Evolutionary conservation across 2,329 filamentous ascomycete species (phyloP).

Genomic region (Pseudocercospora vitis): DNA sequence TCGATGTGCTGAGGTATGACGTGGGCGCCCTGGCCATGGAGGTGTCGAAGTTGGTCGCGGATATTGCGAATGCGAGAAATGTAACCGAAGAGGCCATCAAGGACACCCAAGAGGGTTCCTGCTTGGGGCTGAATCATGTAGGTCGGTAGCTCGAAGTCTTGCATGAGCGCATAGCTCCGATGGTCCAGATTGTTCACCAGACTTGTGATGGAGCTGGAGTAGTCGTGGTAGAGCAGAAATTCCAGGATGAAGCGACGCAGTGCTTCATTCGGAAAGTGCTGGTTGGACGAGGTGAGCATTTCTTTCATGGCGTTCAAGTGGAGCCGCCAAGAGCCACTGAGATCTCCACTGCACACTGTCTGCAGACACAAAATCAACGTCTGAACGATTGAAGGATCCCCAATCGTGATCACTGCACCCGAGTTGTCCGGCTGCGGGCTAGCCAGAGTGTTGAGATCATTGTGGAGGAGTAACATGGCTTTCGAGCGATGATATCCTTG

Average conservation of each 20-base stretch:
- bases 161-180: constrained; percentile 54
- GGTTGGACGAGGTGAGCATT: constrained; percentile 61
- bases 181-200: constrained; percentile 43
- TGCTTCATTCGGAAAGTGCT: constrained; percentile 52
- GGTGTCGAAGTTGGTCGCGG: constrained; percentile 69
- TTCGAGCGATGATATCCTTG: constrained; percentile 56
- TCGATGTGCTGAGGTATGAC: constrained; percentile 72
- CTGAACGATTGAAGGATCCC: constrained; percentile 59
- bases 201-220: constrained; percentile 59
- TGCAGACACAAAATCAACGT: constrained; percentile 62
- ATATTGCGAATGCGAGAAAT: constrained; percentile 77
- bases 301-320: constrained; percentile 75
- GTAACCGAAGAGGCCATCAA: constrained; percentile 76
- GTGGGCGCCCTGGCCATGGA: constrained; percentile 62
- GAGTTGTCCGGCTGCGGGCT: not conserved
- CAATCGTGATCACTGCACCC: constrained; percentile 38
- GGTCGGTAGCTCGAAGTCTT: constrained; percentile 54
- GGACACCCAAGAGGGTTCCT: constrained; percentile 71
- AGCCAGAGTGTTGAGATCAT: constrained; percentile 21
- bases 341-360: constrained; percentile 61
- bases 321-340: constrained; percentile 53
- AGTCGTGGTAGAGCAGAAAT: constrained; percentile 82
- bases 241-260: constrained; percentile 71
- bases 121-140: constrained; percentile 58
- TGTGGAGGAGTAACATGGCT: constrained; percentile 34